Percentiles rank a stretch among this genome's conserved stretches.
Conservation (phyloP, 2,329 filamentous ascomycete species). For the Drechslerella stenobrocha region DNA sequence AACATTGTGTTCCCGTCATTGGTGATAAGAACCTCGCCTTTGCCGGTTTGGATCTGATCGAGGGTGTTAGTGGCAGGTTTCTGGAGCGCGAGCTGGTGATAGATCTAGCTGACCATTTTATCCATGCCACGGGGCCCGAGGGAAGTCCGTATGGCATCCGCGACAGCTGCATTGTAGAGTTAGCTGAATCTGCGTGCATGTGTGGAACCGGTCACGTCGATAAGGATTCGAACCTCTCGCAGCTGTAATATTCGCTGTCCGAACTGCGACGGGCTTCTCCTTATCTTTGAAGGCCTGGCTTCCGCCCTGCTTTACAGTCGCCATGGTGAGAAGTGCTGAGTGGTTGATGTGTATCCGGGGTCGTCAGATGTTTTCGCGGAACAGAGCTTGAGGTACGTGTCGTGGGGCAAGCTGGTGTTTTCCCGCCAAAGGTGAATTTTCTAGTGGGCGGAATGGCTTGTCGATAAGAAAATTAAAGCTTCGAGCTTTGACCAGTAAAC, state of each 20-base stretch:
- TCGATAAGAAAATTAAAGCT: conserved; percentile 47
- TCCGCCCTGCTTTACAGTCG: conserved; percentile 38
- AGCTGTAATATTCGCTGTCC: conserved; percentile 94
- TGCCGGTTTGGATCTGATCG: conserved; percentile 79
- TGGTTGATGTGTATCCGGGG: conserved; percentile 8
- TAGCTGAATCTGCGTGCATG: conserved; percentile 26
- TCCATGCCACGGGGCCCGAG: conserved; percentile 97
- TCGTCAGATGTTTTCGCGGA: conserved; percentile 6
- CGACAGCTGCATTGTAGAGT: conserved; percentile 68
- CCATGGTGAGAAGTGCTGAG: conserved; percentile 29
- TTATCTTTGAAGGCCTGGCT: conserved; percentile 59
- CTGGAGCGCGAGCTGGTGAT: neutral
- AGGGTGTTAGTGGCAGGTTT: conserved; percentile 52
- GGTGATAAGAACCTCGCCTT: conserved; percentile 97
- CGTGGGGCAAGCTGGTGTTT: conserved; percentile 20
- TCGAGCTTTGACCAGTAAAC: conserved; percentile 21
- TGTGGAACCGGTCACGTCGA: neutral
- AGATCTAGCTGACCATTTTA: conserved; percentile 70
- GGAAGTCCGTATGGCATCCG: conserved; percentile 88
- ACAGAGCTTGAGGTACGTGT: conserved; percentile 28
- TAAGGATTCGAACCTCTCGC: conserved; percentile 71
- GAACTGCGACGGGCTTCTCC: conserved; percentile 98
- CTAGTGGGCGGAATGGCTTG: conserved; percentile 39
- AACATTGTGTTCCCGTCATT: conserved; percentile 99
- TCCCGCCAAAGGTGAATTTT: conserved; percentile 40